Conservation (phyloP, 2,329 filamentous ascomycete species). For the Talaromyces sp. region DNA sequence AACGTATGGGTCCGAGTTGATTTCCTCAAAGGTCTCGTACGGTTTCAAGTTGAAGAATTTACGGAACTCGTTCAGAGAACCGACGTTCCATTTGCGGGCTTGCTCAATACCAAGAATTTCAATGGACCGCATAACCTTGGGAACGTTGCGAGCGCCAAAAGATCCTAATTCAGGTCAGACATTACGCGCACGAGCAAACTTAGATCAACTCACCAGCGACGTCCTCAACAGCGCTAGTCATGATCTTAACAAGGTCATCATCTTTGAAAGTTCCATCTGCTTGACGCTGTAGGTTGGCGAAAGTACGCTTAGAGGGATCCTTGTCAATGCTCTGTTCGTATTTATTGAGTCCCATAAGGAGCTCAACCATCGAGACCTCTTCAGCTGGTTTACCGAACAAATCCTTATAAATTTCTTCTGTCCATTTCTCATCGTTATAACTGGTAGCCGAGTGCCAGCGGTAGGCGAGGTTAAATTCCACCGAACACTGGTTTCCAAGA, state of each 20-base stretch:
- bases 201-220: slow-evolving; percentile 35
- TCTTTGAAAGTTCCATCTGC: slow-evolving; percentile 68
- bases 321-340: slow-evolving; percentile 60
- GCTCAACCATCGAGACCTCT: slow-evolving; percentile 57
- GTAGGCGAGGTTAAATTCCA: slow-evolving; percentile 86
- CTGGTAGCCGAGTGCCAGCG: slow-evolving; percentile 80
- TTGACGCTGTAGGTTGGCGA: slow-evolving; percentile 63
- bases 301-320: slow-evolving; percentile 67
- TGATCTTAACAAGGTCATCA: slow-evolving; percentile 69
- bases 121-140: slow-evolving; percentile 66
- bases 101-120: slow-evolving; percentile 78
- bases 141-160: slow-evolving; percentile 70
- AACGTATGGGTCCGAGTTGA: slow-evolving; percentile 58
- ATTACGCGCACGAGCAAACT: too few relatives aligned
- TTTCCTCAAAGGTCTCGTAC: slow-evolving; percentile 57
- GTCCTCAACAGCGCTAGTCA: slow-evolving; percentile 69
- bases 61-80: slow-evolving; percentile 55
- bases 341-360: slow-evolving; percentile 61
- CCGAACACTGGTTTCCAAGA: slow-evolving; percentile 77
- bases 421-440: slow-evolving; percentile 75
- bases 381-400: slow-evolving; percentile 60
- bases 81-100: slow-evolving; percentile 62
- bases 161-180: slow-evolving; percentile 41
- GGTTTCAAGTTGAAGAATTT: slow-evolving; percentile 60
- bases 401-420: slow-evolving; percentile 63